Evolutionary conservation across 345 rosid genomes (phyloP).

Genomic region (Cardamine occulta): DNA sequence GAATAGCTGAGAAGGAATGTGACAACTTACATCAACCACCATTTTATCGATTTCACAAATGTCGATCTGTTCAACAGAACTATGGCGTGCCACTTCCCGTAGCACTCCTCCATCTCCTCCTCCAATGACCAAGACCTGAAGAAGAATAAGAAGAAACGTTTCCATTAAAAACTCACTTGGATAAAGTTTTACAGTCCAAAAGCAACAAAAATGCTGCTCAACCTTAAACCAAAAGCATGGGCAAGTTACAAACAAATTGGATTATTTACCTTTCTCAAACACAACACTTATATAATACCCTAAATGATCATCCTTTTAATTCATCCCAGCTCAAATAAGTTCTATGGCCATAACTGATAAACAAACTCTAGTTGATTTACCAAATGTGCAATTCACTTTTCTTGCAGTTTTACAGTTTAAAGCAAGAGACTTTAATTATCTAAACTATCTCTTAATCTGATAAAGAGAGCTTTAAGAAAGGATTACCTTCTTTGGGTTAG

Average conservation of each 20-base stretch:
- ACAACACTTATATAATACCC: too few relatives aligned
- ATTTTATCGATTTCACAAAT: constrained; percentile 95
- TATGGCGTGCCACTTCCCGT: constrained; percentile 86
- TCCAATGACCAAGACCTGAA: constrained; percentile 90
- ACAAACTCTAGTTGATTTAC: background rate
- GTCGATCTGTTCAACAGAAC: constrained; percentile 84
- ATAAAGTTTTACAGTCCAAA: background rate
- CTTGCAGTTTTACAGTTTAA: background rate
- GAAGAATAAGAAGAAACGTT: background rate
- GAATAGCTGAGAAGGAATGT: background rate
- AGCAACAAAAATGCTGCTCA: background rate
- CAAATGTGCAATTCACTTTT: background rate
- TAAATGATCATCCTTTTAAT: background rate
- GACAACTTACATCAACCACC: constrained; percentile 89
- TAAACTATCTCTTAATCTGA: background rate
- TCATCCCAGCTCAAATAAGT: background rate
- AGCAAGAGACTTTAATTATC: constrained; percentile 14
- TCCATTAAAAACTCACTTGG: background rate
- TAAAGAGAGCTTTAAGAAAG: background rate
- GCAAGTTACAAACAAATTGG: background rate
- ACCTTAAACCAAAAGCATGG: background rate
- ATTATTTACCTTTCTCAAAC: background rate
- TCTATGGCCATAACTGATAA: background rate
- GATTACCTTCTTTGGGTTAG: constrained; percentile 82
- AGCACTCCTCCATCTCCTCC: constrained; percentile 98